Percentiles rank a stretch among this genome's conserved stretches.
Evolutionary conservation across 192 early-diverging fungal genomes (phyloP).

Genomic region (Chytriomyces confervae): DNA sequence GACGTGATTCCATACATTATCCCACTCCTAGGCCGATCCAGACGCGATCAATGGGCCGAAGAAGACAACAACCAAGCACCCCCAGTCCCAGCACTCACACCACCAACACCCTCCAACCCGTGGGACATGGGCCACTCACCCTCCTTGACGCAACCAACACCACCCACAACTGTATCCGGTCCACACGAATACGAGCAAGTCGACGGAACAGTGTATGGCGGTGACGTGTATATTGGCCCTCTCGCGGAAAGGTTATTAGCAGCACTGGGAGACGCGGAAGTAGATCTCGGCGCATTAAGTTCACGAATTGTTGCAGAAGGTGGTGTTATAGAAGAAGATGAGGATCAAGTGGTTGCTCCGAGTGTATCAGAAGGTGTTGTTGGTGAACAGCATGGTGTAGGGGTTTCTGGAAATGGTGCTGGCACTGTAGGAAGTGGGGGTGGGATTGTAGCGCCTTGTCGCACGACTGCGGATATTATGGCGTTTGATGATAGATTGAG

Average conservation of each 20-base stretch:
- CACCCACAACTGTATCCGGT: background rate
- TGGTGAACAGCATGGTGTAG: background rate
- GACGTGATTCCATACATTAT: constrained; percentile 74
- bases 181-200: constrained; percentile 41
- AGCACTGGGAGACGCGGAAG: background rate
- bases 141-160: background rate
- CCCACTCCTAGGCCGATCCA: constrained; percentile 82
- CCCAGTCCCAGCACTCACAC: constrained; percentile 51
- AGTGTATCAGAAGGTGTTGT: constrained; percentile 43
- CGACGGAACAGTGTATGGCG: constrained; percentile 51
- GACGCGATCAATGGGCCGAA: constrained; percentile 64
- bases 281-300: no score
- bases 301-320: constrained; percentile 44
- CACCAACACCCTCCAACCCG: constrained; percentile 45
- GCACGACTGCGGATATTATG: constrained; percentile 57
- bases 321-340: background rate
- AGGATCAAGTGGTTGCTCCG: background rate
- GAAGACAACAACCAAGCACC: constrained; percentile 52
- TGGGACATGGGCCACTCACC: no score
- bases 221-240: constrained; percentile 68
- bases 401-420: background rate
- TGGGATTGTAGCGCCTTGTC: background rate
- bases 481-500: constrained; percentile 83
- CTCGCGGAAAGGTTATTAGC: constrained; percentile 79
- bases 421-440: constrained; percentile 3